Conservation (phyloP, 768 basidiomycete genomes). For the Mycena leptocephala region DNA sequence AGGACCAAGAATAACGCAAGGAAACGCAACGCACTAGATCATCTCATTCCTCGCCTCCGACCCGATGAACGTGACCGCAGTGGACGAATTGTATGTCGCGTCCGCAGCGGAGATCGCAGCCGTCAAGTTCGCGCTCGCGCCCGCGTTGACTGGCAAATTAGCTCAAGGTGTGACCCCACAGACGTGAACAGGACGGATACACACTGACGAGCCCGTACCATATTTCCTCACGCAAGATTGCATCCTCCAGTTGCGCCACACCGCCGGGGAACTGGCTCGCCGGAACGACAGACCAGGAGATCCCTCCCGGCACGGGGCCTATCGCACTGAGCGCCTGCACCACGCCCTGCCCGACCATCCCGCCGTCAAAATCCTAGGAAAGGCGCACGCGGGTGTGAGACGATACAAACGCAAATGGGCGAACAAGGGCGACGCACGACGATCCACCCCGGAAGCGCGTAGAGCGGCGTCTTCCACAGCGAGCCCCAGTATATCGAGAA, state of each 20-base stretch:
- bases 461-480: constrained; percentile 61
- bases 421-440: constrained; percentile 59
- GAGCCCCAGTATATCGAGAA: constrained; percentile 76
- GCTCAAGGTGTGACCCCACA: background rate
- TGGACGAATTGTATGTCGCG: constrained; percentile 62
- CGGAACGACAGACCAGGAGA: constrained; percentile 64
- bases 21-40: constrained; percentile 62
- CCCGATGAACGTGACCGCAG: constrained; percentile 65
- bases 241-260: constrained; percentile 56
- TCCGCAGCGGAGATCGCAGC: constrained; percentile 58
- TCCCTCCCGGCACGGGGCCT: constrained; percentile 44
- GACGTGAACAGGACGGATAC: constrained; percentile 31
- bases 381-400: background rate
- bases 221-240: constrained; percentile 64
- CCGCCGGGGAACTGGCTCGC: constrained; percentile 64
- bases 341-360: constrained; percentile 64
- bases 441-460: constrained; percentile 68
- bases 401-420: background rate
- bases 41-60: constrained; percentile 73
- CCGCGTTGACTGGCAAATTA: constrained; percentile 55
- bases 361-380: constrained; percentile 74
- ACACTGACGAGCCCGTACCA: constrained; percentile 73
- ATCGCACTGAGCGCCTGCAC: constrained; percentile 55
- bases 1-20: background rate
- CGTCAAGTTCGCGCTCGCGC: constrained; percentile 55